phyloP scores from a whole-genome alignment of 768 basidiomycete species.

The Agaricus blazei region DNA sequence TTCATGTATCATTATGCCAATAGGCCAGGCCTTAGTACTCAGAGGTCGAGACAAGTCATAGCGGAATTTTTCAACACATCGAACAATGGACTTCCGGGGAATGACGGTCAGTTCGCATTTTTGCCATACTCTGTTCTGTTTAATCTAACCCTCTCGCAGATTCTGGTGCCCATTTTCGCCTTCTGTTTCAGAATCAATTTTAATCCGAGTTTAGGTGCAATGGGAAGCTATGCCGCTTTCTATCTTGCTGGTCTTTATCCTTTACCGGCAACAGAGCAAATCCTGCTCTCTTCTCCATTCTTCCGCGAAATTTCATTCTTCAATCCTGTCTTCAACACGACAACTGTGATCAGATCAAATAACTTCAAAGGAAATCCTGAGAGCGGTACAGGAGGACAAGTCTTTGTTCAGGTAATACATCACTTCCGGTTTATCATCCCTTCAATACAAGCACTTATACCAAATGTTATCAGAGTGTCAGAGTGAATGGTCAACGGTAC shows the following conservation, averaged over 20 bases:
- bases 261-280: constrained; percentile 54
- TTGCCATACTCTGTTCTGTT: background rate
- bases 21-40: constrained; percentile 52
- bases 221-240: constrained; percentile 59
- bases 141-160: constrained; percentile 13
- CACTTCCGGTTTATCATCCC: too few relatives aligned
- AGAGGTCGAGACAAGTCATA: constrained; percentile 50
- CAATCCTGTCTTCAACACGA: constrained; percentile 53
- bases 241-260: constrained; percentile 60
- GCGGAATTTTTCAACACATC: constrained; percentile 53
- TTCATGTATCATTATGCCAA: constrained; percentile 71
- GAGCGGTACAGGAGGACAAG: constrained; percentile 45
- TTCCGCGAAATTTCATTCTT: constrained; percentile 57
- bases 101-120: constrained; percentile 44
- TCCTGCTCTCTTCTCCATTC: constrained; percentile 57
- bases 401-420: constrained; percentile 47
- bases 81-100: constrained; percentile 53
- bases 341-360: constrained; percentile 47
- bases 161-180: constrained; percentile 16
- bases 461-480: constrained; percentile 38
- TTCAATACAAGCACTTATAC: background rate
- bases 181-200: background rate
- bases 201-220: constrained; percentile 39
- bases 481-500: constrained; percentile 51
- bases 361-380: constrained; percentile 50